Conservation (phyloP, 441 rosid genomes). For the Jatropha podagrica region DNA sequence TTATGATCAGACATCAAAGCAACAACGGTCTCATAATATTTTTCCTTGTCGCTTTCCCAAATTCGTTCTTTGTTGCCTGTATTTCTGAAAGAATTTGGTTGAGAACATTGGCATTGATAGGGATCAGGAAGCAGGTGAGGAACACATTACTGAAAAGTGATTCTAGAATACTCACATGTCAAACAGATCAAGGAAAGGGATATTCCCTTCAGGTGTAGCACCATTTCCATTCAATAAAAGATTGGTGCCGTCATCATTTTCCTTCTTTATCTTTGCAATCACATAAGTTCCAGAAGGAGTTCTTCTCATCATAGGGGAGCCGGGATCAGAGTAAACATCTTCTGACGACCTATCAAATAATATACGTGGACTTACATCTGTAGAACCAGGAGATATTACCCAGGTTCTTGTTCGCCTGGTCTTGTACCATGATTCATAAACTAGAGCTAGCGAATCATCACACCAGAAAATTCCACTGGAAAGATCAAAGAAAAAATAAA, state of each 20-base stretch:
- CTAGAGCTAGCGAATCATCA: conserved; percentile 83
- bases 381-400: conserved; percentile 77
- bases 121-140: conserved; percentile 5
- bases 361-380: conserved; percentile 63
- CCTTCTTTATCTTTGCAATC: conserved; percentile 81
- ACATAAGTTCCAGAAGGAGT: conserved; percentile 72
- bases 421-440: conserved; percentile 96
- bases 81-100: conserved; percentile 60
- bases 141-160: conserved; percentile 6
- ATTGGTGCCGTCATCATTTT: conserved; percentile 55
- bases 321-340: conserved; percentile 97
- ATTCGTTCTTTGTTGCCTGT: conserved; percentile 91
- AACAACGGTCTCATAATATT: conserved; percentile 81
- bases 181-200: conserved; percentile 96
- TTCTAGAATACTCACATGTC: conserved; percentile 67
- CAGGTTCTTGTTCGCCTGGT: conserved; percentile 85
- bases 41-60: conserved; percentile 97
- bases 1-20: conserved; percentile 90
- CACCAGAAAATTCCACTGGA: conserved; percentile 94
- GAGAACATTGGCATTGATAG: conserved; percentile 20
- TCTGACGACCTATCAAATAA: conserved; percentile 96
- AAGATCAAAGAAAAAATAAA: conserved; percentile 20
- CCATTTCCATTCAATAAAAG: conserved; percentile 87
- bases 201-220: conserved; percentile 95
- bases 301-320: conserved; percentile 93